Evolutionary conservation across 2,329 filamentous ascomycete genomes (phyloP), one percentile per base, ranked within the genome.

Genomic region (Malbranchea zuffiana): DNA sequence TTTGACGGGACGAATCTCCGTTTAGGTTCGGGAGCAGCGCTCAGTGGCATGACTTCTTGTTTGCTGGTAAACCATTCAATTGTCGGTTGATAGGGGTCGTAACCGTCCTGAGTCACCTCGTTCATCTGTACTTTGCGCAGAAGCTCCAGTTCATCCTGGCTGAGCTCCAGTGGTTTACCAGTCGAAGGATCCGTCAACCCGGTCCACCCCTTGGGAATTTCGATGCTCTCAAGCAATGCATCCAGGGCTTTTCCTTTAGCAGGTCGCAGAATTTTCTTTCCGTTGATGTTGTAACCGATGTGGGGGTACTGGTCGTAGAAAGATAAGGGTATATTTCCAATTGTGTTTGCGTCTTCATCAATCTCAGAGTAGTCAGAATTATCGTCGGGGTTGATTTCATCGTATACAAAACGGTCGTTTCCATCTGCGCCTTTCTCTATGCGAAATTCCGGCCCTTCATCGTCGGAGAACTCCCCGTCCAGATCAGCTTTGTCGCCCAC

Each of bases 301-400:
- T 98, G 90, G 34, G 90, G 90, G 57, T 95, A 98, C 23, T 84
- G 82, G 59, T 98, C 90, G 67, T 98, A 98, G 63, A 94, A 96
- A 3, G 82, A 81, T 33, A 96, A 67, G 4, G 87, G 84, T 42
- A 98, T 98, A 56, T 96, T 72, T 48, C 90, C 92, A 51, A 98
- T 95, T 0, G 90, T 96, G 63, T 98, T 98, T 35, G 69, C 71
- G 18, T 79, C 75, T 39, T 75, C 80, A 44, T 81, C 76, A 3
- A 78, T 80, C 57, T 95, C 88, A 3, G 82, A 82, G 55, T 95
- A 88, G 62, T 98, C 92, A 1, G 87, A 94, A 55, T 96, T 90
- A 62, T 98, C 95, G 37, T 86, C 80, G 2, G 88, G 84, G 48
- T 96, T 81, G 45, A 98, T 86, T 55, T 96, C 90, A 45, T 82